Evolutionary conservation across 495 filamentous ascomycete species (phyloP).

Genomic region (Penicillium lividum): DNA sequence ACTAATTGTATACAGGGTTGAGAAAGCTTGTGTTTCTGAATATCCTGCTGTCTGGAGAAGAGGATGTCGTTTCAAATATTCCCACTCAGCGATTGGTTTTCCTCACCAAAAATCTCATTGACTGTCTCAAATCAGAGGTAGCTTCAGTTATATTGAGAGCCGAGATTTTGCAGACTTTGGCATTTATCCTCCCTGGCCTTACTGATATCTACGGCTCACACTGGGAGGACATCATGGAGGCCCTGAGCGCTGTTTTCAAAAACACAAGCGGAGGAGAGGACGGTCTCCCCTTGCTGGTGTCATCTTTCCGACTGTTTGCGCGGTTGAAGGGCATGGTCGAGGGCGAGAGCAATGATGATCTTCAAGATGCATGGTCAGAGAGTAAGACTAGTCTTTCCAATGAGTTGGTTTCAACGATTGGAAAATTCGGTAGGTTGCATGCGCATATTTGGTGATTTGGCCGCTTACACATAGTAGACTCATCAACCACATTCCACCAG

Average conservation of each 20-base stretch:
- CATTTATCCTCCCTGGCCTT: constrained; percentile 67
- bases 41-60: constrained; percentile 53
- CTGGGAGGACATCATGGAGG: constrained; percentile 69
- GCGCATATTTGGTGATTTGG: background rate
- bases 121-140: constrained; percentile 62
- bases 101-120: constrained; percentile 73
- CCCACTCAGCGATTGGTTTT: constrained; percentile 82
- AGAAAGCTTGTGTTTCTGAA: constrained; percentile 60
- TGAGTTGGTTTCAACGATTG: constrained; percentile 56
- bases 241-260: constrained; percentile 57
- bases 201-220: constrained; percentile 79
- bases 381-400: constrained; percentile 48
- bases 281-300: constrained; percentile 61
- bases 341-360: constrained; percentile 78
- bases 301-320: constrained; percentile 70
- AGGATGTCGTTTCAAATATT: constrained; percentile 53
- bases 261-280: constrained; percentile 45
- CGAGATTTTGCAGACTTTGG: constrained; percentile 63
- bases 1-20: constrained; percentile 42
- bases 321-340: constrained; percentile 55
- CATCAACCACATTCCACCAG: constrained; percentile 55
- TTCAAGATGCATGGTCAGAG: constrained; percentile 69
- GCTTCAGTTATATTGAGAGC: constrained; percentile 39
- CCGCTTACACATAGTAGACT: constrained; percentile 34
- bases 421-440: constrained; percentile 41